These are phyloP conservation scores for Clathrospora elynae DNA, from an alignment of 2,329 filamentous ascomycete species.

Conservation along the genomic window DNA sequence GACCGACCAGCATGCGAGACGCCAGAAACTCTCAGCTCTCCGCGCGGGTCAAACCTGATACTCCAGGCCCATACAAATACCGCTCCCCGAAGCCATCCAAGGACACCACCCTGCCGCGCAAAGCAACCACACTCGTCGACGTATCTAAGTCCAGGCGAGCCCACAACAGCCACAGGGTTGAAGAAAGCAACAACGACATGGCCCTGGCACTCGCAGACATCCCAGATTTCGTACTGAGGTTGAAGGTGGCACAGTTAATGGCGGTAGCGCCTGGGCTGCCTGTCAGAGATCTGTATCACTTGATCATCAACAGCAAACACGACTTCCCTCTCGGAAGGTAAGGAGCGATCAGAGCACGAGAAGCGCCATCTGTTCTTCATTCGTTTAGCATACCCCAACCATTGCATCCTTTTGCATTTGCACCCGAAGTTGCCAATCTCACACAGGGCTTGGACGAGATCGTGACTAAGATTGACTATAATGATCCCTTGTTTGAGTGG, in stretches of 20 bases:
- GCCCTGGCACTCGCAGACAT: slow-evolving; percentile 22
- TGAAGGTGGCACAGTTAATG: slow-evolving; percentile 26
- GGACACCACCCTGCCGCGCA: background rate
- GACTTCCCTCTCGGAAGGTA: slow-evolving; percentile 7
- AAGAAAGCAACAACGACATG: background rate
- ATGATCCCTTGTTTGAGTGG: slow-evolving; percentile 18
- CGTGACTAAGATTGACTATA: slow-evolving; percentile 24
- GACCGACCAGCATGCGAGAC: slow-evolving; percentile 4
- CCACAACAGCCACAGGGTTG: too few relatives aligned
- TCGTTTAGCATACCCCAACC: background rate
- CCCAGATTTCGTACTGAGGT: slow-evolving; percentile 13
- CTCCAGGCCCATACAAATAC: background rate
- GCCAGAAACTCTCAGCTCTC: background rate
- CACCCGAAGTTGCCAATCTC: background rate
- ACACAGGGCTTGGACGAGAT: slow-evolving; percentile 9
- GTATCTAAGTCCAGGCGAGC: too few relatives aligned
- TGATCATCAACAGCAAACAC: slow-evolving; percentile 21
- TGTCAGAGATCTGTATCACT: slow-evolving; percentile 20
- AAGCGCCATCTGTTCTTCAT: background rate
- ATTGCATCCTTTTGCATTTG: too few relatives aligned
- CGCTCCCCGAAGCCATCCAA: background rate
- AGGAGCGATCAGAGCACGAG: slow-evolving; percentile 7
- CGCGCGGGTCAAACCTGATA: background rate
- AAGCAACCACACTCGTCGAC: background rate
- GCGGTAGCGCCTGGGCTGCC: slow-evolving; percentile 23